These are phyloP conservation scores for Albophoma yamanashiensis DNA, from an alignment of 2,329 filamentous ascomycete species.

Conservation along the genomic window DNA sequence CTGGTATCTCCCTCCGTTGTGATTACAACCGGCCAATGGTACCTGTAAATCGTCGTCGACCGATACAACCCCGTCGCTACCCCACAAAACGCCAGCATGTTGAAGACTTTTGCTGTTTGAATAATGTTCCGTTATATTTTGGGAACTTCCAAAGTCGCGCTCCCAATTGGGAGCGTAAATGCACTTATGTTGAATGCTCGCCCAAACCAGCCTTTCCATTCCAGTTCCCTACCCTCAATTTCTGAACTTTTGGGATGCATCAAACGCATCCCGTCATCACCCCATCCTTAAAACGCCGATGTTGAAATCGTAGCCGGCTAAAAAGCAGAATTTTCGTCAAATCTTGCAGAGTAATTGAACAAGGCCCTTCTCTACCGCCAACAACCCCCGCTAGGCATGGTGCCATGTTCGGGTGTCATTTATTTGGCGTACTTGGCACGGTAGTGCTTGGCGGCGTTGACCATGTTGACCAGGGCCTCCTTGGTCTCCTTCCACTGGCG, in stretches of 20 bases:
- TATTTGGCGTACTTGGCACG: slow-evolving; percentile 75
- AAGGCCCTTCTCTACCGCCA: slow-evolving; percentile 8
- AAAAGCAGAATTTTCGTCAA: slow-evolving; percentile 23
- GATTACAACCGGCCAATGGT: slow-evolving; percentile 1
- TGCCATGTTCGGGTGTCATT: slow-evolving; percentile 7
- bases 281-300: slow-evolving; percentile 39
- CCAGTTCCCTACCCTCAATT: slow-evolving; percentile 14
- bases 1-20: slow-evolving; percentile 2
- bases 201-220: slow-evolving; percentile 14
- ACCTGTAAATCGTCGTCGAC: neutral
- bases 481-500: slow-evolving; percentile 98
- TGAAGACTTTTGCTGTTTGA: slow-evolving; percentile 4
- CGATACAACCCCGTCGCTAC: neutral
- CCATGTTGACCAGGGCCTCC: slow-evolving; percentile 91
- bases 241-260: slow-evolving; percentile 24
- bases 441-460: slow-evolving; percentile 96
- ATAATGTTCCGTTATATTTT: slow-evolving; percentile 11
- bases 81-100: slow-evolving; percentile 9
- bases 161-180: slow-evolving; percentile 22
- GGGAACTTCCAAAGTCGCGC: slow-evolving; percentile 13
- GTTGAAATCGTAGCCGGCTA: slow-evolving; percentile 44
- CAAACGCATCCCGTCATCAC: slow-evolving; percentile 22
- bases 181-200: slow-evolving; percentile 30
- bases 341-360: slow-evolving; percentile 17
- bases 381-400: neutral